Conservation (phyloP, 345 rosid species). For the Eucalyptus fibrosa region DNA sequence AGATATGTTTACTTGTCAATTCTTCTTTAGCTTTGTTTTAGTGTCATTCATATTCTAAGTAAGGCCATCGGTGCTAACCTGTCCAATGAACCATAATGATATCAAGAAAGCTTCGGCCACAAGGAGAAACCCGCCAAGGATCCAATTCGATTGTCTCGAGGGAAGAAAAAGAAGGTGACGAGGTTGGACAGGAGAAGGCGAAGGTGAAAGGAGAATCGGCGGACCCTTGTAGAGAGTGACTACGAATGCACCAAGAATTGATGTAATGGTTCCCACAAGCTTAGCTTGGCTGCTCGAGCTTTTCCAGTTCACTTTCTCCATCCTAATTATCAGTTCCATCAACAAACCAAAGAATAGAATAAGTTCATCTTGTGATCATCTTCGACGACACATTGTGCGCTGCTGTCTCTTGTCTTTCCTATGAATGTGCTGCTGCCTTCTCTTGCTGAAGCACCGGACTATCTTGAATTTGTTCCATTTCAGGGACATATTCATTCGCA, state of each 20-base stretch:
- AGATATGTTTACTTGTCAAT: background rate
- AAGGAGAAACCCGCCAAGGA: slow-evolving; percentile 1
- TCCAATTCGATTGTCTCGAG: background rate
- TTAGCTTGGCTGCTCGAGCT: slow-evolving; percentile 6
- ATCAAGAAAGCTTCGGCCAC: background rate
- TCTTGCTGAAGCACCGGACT: background rate
- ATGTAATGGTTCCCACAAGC: slow-evolving; percentile 1
- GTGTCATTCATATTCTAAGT: background rate
- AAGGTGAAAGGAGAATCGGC: background rate
- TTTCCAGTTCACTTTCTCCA: slow-evolving; percentile 3
- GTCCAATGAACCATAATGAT: background rate
- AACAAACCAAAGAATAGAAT: background rate
- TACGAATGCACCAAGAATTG: slow-evolving; percentile 4
- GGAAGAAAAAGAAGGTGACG: background rate
- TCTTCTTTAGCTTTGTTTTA: background rate
- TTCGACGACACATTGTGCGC: background rate
- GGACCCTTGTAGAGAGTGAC: slow-evolving; percentile 7
- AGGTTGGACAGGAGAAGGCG: background rate
- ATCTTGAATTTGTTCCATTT: background rate
- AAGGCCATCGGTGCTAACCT: background rate
- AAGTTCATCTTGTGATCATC: background rate
- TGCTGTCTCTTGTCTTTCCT: background rate
- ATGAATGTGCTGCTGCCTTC: background rate
- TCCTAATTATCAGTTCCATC: background rate
- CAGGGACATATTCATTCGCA: background rate